Evolutionary conservation across 108 stramenopile species (phyloP).

Genomic region (Pelagomonas calceolata): DNA sequence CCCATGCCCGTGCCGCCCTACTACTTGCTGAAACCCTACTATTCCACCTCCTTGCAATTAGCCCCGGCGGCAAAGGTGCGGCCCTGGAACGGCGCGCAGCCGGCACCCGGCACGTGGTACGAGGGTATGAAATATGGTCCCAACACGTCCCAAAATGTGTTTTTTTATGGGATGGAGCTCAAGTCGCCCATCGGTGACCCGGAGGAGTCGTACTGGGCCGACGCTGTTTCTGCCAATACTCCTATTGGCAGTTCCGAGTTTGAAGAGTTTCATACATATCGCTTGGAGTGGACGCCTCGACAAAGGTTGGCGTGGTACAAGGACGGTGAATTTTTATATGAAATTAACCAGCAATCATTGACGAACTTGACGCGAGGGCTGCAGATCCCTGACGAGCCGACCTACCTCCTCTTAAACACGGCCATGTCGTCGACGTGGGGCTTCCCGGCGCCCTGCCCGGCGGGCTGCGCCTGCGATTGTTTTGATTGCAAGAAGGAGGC

Average conservation of each 20-base stretch:
- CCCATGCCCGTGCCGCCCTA: too few species aligned
- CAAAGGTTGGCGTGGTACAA: conserved; percentile 78
- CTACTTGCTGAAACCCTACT: background rate
- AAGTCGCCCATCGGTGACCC: conserved; percentile 59
- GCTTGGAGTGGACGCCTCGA: conserved; percentile 71
- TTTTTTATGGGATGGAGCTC: conserved; percentile 85
- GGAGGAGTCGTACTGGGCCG: conserved; percentile 75
- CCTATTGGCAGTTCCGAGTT: conserved; percentile 68
- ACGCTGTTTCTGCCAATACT: conserved; percentile 80
- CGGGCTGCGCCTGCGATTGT: conserved; percentile 65
- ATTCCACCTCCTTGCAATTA: background rate
- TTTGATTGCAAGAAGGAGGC: conserved; percentile 75
- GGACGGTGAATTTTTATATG: conserved; percentile 63
- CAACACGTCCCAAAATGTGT: conserved; percentile 81
- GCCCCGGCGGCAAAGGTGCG: background rate
- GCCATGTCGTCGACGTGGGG: conserved; percentile 88
- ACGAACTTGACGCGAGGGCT: conserved; percentile 58
- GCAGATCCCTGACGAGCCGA: conserved; percentile 82
- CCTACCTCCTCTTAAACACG: conserved; percentile 79
- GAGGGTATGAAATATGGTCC: conserved; percentile 55
- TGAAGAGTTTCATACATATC: conserved; percentile 67
- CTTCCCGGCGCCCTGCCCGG: conserved; percentile 68
- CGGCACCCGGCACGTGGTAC: conserved; percentile 80
- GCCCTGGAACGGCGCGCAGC: conserved; percentile 16
- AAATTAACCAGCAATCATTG: conserved; percentile 53